A percentile compares a stretch with the other conserved stretches of the same genome.
Evolutionary conservation across 371 early-diverging fungal species (phyloP).

Genomic region (Apophysomyces trapeziformis): DNA sequence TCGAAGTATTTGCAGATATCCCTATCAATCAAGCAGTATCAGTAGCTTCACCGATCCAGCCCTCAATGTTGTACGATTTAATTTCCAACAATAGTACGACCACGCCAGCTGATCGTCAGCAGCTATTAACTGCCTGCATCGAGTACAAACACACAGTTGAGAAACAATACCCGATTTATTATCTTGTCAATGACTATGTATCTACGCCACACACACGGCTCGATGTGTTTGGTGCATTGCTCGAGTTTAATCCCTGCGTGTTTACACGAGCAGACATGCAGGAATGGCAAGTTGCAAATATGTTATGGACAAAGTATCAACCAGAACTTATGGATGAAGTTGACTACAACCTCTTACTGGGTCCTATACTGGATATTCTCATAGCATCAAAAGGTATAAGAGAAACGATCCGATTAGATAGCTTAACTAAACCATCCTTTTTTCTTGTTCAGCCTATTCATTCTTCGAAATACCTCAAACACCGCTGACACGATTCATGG

Average conservation of each 20-base stretch:
- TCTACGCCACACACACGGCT: conserved; percentile 33
- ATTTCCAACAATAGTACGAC: conserved; percentile 12
- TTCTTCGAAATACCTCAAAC: conserved; percentile 53
- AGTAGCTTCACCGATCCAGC: conserved; percentile 40
- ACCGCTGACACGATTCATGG: conserved; percentile 44
- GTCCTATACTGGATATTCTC: conserved; percentile 44
- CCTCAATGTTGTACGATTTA: conserved; percentile 26
- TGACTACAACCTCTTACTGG: conserved; percentile 34
- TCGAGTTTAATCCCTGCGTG: conserved; percentile 41
- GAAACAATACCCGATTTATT: conserved; percentile 42
- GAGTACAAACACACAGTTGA: conserved; percentile 43
- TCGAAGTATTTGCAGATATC: conserved; percentile 51
- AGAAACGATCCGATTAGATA: neutral
- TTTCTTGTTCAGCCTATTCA: conserved; percentile 34
- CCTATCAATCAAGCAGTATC: conserved; percentile 53
- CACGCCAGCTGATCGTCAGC: conserved; percentile 17
- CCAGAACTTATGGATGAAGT: conserved; percentile 23
- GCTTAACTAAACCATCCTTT: too few relatives aligned
- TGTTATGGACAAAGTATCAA: conserved; percentile 26
- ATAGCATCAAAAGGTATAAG: conserved; percentile 45
- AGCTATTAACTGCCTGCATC: conserved; percentile 42
- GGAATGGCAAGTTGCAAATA: conserved; percentile 32
- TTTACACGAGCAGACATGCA: conserved; percentile 43
- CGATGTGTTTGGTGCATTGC: conserved; percentile 44
- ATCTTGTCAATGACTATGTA: conserved; percentile 40